phyloP scores from a whole-genome alignment of 495 filamentous ascomycete species.

The Trichocladium antarcticum region DNA sequence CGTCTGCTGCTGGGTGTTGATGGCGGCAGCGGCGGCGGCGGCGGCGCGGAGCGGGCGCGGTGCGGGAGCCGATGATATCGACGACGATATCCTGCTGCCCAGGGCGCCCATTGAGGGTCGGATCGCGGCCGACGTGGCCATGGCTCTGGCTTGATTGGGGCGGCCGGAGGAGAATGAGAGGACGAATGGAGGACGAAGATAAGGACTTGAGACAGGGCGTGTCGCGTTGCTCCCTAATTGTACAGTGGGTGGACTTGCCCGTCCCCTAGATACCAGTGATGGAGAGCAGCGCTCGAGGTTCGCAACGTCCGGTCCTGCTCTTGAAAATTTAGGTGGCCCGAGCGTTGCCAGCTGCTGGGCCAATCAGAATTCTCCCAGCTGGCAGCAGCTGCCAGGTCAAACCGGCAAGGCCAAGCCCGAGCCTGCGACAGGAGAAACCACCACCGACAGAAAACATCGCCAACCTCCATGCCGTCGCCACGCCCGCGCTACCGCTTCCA shows the following conservation, averaged over 20 bases:
- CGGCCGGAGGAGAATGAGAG: neutral
- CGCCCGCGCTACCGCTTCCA: too few relatives aligned
- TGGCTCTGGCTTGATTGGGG: constrained; percentile 6
- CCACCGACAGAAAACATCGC: too few relatives aligned
- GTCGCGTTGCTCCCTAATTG: neutral
- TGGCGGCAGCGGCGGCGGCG: too few relatives aligned
- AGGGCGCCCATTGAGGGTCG: constrained; percentile 34
- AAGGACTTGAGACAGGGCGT: neutral
- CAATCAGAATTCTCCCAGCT: neutral
- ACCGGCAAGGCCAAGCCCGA: neutral
- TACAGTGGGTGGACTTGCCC: neutral
- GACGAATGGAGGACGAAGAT: neutral
- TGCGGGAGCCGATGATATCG: neutral
- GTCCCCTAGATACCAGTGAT: neutral
- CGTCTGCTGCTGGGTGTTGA: constrained; percentile 11
- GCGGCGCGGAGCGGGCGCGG: neutral
- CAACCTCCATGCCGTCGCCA: too few relatives aligned
- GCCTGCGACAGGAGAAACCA: too few relatives aligned
- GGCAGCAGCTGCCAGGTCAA: neutral
- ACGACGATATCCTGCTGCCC: constrained; percentile 9
- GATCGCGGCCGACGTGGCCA: constrained; percentile 36
- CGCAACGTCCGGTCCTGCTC: neutral
- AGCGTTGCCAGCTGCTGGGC: constrained; percentile 13
- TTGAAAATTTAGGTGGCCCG: constrained; percentile 26
- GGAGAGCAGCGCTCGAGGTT: constrained; percentile 5